A percentile compares a stretch with the other conserved stretches of the same genome.
phyloP scores from a whole-genome alignment of 257 asterid species.

The Verbascum thapsus region DNA sequence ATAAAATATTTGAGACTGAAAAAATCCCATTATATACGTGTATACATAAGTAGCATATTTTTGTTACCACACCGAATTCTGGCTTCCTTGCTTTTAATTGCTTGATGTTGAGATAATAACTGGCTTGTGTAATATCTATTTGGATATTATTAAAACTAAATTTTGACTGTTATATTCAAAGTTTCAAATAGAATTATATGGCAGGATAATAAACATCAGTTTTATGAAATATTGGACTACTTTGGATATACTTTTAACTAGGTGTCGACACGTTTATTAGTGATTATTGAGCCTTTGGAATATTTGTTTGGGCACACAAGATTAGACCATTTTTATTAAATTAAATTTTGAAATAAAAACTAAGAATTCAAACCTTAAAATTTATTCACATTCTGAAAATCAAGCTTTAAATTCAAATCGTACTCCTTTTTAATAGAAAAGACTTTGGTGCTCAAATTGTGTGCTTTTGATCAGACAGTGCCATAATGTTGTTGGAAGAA shows the following conservation, averaged over 20 bases:
- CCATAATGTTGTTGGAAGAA: constrained; percentile 31
- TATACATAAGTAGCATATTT: no score
- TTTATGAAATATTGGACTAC: not conserved
- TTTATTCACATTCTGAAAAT: not conserved
- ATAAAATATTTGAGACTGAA: no score
- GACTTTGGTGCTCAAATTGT: constrained; percentile 34
- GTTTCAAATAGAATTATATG: no score
- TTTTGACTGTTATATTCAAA: no score
- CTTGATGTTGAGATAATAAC: no score
- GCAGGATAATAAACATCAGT: no score
- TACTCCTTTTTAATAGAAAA: constrained; percentile 20
- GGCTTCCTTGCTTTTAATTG: no score
- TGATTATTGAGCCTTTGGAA: not conserved
- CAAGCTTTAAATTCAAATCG: constrained; percentile 10
- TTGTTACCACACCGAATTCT: no score
- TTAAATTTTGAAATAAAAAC: not conserved
- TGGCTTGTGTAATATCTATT: no score
- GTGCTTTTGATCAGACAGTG: constrained; percentile 24
- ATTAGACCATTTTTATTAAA: constrained; percentile 18
- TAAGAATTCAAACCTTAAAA: not conserved
- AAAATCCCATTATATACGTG: no score
- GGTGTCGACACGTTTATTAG: constrained; percentile 22
- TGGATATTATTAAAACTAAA: no score
- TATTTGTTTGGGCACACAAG: constrained; percentile 19
- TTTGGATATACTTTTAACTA: not conserved